Percentiles rank a stretch among this genome's conserved stretches.
phyloP scores from a whole-genome alignment of 139 green algal species.

The Closterium sp. region DNA sequence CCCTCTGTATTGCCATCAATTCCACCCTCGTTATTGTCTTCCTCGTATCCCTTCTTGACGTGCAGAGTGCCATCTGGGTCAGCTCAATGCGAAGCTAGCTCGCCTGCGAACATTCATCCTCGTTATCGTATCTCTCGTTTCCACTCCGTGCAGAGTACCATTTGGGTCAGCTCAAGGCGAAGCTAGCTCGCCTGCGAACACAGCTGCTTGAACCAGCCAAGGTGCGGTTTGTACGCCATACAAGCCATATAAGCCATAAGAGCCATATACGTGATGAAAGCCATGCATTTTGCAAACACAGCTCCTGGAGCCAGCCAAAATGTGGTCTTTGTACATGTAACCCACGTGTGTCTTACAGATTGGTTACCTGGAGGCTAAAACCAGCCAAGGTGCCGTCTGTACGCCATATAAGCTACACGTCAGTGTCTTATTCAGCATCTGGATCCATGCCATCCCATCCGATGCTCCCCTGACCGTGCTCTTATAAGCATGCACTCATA shows the following conservation, averaged over 20 bases:
- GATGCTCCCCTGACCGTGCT: too few species aligned
- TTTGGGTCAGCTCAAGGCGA: constrained; percentile 94
- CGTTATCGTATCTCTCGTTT: too few species aligned
- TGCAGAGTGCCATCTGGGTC: constrained; percentile 90
- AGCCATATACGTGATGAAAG: too few species aligned
- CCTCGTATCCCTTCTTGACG: background rate
- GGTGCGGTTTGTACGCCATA: background rate
- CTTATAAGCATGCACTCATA: too few species aligned
- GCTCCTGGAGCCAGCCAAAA: background rate
- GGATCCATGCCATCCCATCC: too few species aligned
- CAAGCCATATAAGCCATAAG: too few species aligned
- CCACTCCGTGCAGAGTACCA: constrained; percentile 76
- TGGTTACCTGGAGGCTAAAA: too few species aligned
- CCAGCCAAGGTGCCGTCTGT: constrained; percentile 29
- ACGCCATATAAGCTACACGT: too few species aligned
- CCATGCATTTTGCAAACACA: background rate
- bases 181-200: constrained; percentile 93
- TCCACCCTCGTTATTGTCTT: background rate
- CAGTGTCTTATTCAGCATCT: too few species aligned
- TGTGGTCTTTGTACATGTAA: too few species aligned
- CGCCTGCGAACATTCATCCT: constrained; percentile 97
- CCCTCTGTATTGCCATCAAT: too few species aligned
- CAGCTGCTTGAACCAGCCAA: constrained; percentile 82
- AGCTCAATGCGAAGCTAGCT: constrained; percentile 95
- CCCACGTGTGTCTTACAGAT: too few species aligned